These are phyloP conservation scores for Neospermospora avenae DNA, from an alignment of 2,329 filamentous ascomycete genomes.

Conservation along the genomic window DNA sequence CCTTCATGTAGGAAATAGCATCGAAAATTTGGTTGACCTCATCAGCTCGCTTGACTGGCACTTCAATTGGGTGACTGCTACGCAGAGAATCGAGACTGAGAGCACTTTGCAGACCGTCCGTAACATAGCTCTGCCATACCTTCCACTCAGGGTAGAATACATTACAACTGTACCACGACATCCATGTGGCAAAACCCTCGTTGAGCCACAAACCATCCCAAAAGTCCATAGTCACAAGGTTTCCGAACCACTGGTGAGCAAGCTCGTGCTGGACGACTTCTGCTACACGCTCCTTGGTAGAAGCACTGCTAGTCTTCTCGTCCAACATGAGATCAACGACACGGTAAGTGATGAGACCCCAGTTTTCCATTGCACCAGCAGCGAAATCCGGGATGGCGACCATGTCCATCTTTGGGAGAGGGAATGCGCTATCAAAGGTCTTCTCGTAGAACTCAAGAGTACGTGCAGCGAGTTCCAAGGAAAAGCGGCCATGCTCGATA, in stretches of 20 bases:
- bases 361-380: slow-evolving; percentile 95
- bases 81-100: slow-evolving; percentile 84
- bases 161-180: slow-evolving; percentile 94
- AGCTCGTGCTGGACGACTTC: slow-evolving; percentile 96
- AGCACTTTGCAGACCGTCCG: slow-evolving; percentile 85
- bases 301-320: slow-evolving; percentile 85
- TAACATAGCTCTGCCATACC: slow-evolving; percentile 94
- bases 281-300: slow-evolving; percentile 87
- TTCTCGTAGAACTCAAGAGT: slow-evolving; percentile 95
- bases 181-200: slow-evolving; percentile 87
- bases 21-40: slow-evolving; percentile 99
- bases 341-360: slow-evolving; percentile 93
- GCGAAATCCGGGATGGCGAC: slow-evolving; percentile 95
- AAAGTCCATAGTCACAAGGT: slow-evolving; percentile 97
- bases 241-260: slow-evolving; percentile 97
- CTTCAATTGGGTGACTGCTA: slow-evolving; percentile 95
- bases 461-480: slow-evolving; percentile 81
- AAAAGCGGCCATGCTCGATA: slow-evolving; percentile 88
- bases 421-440: slow-evolving; percentile 83
- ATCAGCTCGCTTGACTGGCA: slow-evolving; percentile 90
- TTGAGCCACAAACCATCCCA: slow-evolving; percentile 98
- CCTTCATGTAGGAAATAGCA: slow-evolving; percentile 95
- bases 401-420: slow-evolving; percentile 94
- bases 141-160: slow-evolving; percentile 97
- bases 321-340: slow-evolving; percentile 89